Evolutionary conservation across 1,284 basidiomycete species (phyloP).

Genomic region (Austroboletus niveus): DNA sequence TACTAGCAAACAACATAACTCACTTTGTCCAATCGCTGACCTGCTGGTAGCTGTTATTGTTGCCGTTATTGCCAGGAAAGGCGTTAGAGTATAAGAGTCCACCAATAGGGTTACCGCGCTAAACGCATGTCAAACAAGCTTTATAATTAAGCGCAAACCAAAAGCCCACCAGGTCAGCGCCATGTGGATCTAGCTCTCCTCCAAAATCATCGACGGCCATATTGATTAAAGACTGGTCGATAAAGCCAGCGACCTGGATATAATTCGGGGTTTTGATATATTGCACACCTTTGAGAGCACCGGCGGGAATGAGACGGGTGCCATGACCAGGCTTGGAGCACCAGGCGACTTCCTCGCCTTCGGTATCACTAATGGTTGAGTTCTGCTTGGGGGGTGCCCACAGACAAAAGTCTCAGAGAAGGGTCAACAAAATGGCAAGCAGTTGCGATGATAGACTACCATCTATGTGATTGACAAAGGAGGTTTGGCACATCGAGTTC

Average conservation of each 20-base stretch:
- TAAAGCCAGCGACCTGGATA: constrained; percentile 58
- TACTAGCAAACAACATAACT: background rate
- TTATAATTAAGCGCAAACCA: background rate
- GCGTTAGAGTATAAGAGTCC: constrained; percentile 62
- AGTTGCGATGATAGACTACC: constrained; percentile 33
- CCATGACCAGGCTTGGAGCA: constrained; percentile 57
- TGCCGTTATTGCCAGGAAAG: constrained; percentile 37
- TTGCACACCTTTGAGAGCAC: constrained; percentile 49
- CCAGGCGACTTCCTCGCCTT: constrained; percentile 61
- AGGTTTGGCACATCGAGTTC: constrained; percentile 63
- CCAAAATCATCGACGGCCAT: constrained; percentile 55
- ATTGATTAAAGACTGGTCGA: constrained; percentile 63
- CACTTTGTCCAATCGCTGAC: constrained; percentile 57
- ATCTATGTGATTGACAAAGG: constrained; percentile 50
- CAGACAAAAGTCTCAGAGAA: constrained; percentile 38
- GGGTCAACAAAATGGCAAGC: background rate
- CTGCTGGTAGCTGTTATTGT: constrained; percentile 43
- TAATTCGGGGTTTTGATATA: constrained; percentile 61
- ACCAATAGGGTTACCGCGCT: constrained; percentile 65
- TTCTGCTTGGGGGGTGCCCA: constrained; percentile 37
- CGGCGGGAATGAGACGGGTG: constrained; percentile 54
- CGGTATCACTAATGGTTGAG: constrained; percentile 49
- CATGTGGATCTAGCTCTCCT: constrained; percentile 71
- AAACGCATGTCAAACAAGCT: background rate
- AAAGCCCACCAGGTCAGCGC: constrained; percentile 49